Base-by-base conservation (phyloP, 2,329 filamentous ascomycete genomes). In the Zymoseptoria pseudotritici region DNA sequence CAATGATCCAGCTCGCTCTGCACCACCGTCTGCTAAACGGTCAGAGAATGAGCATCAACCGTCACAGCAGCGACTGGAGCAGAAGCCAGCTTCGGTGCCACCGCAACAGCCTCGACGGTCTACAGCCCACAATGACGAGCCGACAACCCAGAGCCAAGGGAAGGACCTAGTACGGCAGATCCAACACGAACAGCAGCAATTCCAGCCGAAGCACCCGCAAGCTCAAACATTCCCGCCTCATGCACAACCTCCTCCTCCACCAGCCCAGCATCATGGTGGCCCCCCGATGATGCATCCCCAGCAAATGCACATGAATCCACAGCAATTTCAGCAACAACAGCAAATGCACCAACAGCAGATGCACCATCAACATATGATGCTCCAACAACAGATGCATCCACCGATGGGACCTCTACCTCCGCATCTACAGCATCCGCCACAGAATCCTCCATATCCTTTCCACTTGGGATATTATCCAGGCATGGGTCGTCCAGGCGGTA, bases 401-500 rank as follows among this genome's bases (percentile, higher is more conserved):
- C 21, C 21, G n/a, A 42, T 21, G 20, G 26, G 29, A 54, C 53
- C 53, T 8, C 51, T 31, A 36, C 50, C 50, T 24, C 58, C 58
- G 21, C 54, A 60, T 36, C 54, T 51, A 22, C 58, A 60, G 55
- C 58, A 53, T 10, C 22, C 22, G 1, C 52, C 22, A 10, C 52
- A 20, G 52, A 53, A 26, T 10, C 52, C 52, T 9, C 50, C 13
- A 36, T 60, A 29, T 13, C 58, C 42, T 50, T 60, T 24, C 58
- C 56, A 50, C 50, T 31, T 10, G 36, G 19, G 13, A 17, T 46
- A 46, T 29, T 60, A 60, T 50, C 58, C 58, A 19, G 63, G 63
- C n/a, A 61, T 63, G 54, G 63, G 61, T 21, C 55, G 56, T 11
- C 61, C 63, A 8, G 54, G 61, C 17, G 65, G 65, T 31, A 53